Percentiles rank a stretch among this genome's conserved stretches.
Conservation (phyloP, 129 eudicot species). For the Tanacetum coccineum region DNA sequence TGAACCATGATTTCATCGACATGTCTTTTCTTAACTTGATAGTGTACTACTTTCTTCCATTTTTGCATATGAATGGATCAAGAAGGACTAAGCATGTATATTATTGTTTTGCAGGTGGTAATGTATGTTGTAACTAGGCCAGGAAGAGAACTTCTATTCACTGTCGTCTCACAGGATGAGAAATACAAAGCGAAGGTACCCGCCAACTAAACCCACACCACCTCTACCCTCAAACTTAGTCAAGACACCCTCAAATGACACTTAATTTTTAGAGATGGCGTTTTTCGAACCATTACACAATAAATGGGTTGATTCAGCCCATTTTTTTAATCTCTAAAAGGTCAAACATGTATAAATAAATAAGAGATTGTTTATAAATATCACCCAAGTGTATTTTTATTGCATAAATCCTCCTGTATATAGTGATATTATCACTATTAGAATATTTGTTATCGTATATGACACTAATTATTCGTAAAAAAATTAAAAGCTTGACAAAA, state of each 20-base stretch:
- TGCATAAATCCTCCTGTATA: no score
- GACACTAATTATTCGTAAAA: no score
- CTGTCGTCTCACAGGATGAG: constrained; percentile 95
- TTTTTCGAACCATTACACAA: no score
- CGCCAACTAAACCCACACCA: background rate
- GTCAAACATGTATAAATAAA: no score
- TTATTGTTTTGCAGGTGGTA: constrained; percentile 54
- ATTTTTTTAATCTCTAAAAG: no score
- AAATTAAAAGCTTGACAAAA: background rate
- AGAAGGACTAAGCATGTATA: background rate
- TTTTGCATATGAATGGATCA: background rate
- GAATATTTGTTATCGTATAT: no score
- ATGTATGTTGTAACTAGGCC: constrained; percentile 91
- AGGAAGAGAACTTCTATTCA: constrained; percentile 85
- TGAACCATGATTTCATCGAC: background rate
- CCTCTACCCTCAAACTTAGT: background rate
- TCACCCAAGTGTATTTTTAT: no score
- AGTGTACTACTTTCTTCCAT: background rate
- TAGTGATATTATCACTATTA: no score
- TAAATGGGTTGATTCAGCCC: no score
- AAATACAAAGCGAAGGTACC: constrained; percentile 96
- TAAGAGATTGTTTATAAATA: no score
- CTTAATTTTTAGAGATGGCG: background rate
- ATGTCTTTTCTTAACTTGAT: background rate
- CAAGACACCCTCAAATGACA: background rate